These are phyloP conservation scores for Cyberlindnera japonica DNA, from an alignment of 805 yeast species.

Conservation along the genomic window DNA sequence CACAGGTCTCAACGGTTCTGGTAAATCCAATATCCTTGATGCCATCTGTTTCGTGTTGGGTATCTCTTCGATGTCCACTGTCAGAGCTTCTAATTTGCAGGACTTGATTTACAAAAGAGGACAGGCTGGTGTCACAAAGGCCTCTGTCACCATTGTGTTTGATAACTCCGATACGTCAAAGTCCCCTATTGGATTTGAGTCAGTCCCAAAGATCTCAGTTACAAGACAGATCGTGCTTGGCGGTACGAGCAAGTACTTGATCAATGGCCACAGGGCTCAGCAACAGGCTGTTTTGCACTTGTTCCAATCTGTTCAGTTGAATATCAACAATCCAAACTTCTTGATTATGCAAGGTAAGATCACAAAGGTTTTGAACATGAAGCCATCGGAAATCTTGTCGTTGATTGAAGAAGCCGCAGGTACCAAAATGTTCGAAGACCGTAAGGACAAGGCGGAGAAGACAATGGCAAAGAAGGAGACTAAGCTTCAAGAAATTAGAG, in stretches of 20 bases:
- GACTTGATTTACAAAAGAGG: conserved; percentile 96
- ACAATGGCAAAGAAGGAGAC: conserved; percentile 90
- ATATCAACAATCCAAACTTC: conserved; percentile 95
- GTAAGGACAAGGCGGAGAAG: conserved; percentile 86
- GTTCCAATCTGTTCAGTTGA: conserved; percentile 92
- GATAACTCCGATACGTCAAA: conserved; percentile 74
- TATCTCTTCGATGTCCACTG: conserved; percentile 89
- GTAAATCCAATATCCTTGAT: conserved; percentile 93
- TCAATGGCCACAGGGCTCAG: conserved; percentile 95
- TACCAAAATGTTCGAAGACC: conserved; percentile 90
- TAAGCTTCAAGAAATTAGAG: conserved; percentile 73
- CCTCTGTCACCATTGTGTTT: conserved; percentile 93
- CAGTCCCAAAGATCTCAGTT: conserved; percentile 73
- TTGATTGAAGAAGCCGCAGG: conserved; percentile 98
- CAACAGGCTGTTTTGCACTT: conserved; percentile 87
- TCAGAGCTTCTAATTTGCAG: conserved; percentile 88
- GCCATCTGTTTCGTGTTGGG: conserved; percentile 99
- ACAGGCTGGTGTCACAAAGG: conserved; percentile 96
- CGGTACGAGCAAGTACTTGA: conserved; percentile 85
- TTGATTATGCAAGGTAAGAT: conserved; percentile 98
- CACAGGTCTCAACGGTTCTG: conserved; percentile 96
- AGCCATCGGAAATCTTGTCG: conserved; percentile 83
- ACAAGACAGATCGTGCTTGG: conserved; percentile 90
- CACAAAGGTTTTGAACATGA: conserved; percentile 96
- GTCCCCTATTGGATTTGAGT: conserved; percentile 86